Conservation (phyloP, 75 land plant species). For the Cunninghamia lanceolata region DNA sequence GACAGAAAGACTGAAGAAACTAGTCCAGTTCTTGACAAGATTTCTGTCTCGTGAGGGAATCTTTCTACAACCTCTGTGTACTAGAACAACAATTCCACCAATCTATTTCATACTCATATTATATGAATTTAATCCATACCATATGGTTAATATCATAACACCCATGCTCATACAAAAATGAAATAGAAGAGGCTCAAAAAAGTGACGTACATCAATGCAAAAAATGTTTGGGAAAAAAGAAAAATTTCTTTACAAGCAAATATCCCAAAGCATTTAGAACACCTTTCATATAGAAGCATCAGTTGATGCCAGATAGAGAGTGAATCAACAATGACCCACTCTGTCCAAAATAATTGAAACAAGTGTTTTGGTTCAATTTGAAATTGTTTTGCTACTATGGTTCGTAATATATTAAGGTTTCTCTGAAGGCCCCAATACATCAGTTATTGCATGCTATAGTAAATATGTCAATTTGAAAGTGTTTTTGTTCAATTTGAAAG, state of each 20-base stretch:
- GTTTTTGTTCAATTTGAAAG: too few relatives aligned
- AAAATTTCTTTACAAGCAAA: too few relatives aligned
- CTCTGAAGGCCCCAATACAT: constrained; percentile 84
- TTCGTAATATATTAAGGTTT: constrained; percentile 54
- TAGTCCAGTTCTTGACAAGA: constrained; percentile 64
- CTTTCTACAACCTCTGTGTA: constrained; percentile 37
- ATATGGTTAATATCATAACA: constrained; percentile 41
- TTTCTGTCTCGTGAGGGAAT: constrained; percentile 77
- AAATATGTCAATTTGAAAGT: too few relatives aligned
- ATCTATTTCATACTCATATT: constrained; percentile 66
- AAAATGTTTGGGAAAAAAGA: too few relatives aligned
- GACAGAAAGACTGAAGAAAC: constrained; percentile 73
- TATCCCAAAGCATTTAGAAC: too few relatives aligned
- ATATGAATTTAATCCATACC: constrained; percentile 52
- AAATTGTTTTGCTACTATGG: too few relatives aligned
- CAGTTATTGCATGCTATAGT: constrained; percentile 88
- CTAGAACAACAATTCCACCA: constrained; percentile 60
- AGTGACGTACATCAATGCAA: not conserved
- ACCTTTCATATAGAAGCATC: too few relatives aligned
- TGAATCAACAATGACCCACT: too few relatives aligned
- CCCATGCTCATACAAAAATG: not conserved
- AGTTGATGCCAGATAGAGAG: too few relatives aligned
- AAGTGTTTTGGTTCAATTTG: too few relatives aligned
- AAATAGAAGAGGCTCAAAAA: too few relatives aligned
- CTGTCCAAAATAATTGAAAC: too few relatives aligned